A percentile compares a stretch with the other conserved stretches of the same genome.
These are phyloP conservation scores for Tephrocybe sp. DNA, from an alignment of 768 basidiomycete species.

Conservation along the genomic window DNA sequence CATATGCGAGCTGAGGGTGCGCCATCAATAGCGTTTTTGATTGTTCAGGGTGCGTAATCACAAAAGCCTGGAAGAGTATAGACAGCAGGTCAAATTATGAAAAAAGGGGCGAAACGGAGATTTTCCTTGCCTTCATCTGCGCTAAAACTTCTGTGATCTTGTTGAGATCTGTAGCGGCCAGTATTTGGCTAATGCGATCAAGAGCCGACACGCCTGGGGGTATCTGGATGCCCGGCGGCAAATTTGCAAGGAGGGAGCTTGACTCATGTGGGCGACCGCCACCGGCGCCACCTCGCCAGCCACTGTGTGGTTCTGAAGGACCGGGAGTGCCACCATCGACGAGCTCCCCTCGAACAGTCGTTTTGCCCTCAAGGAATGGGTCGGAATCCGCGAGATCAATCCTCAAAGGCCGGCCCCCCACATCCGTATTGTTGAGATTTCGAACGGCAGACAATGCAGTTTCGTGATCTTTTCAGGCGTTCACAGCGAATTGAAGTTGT, in stretches of 20 bases:
- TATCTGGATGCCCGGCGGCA: constrained; percentile 78
- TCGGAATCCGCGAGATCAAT: constrained; percentile 95
- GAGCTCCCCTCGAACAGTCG: constrained; percentile 80
- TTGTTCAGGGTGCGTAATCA: constrained; percentile 88
- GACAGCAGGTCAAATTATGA: constrained; percentile 2
- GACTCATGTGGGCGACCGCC: constrained; percentile 36
- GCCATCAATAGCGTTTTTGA: constrained; percentile 74
- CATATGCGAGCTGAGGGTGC: constrained; percentile 94
- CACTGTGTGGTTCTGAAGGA: constrained; percentile 49
- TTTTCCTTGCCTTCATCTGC: constrained; percentile 95
- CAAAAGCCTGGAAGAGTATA: constrained; percentile 65
- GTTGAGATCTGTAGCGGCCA: constrained; percentile 78
- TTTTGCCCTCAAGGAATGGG: constrained; percentile 88
- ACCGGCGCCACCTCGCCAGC: constrained; percentile 51
- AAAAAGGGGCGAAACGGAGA: constrained; percentile 9
- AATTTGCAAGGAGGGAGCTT: constrained; percentile 53
- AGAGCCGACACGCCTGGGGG: constrained; percentile 68
- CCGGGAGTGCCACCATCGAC: constrained; percentile 63
- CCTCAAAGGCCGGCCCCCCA: constrained; percentile 88
- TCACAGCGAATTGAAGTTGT: constrained; percentile 12
- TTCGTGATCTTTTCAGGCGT: constrained; percentile 71
- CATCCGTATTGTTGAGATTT: constrained; percentile 90
- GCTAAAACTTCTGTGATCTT: constrained; percentile 92
- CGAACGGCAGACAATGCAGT: constrained; percentile 94
- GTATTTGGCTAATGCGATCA: constrained; percentile 82